These are phyloP conservation scores for Neurospora hispaniola DNA, from an alignment of 495 filamentous ascomycete species.

Conservation along the genomic window DNA sequence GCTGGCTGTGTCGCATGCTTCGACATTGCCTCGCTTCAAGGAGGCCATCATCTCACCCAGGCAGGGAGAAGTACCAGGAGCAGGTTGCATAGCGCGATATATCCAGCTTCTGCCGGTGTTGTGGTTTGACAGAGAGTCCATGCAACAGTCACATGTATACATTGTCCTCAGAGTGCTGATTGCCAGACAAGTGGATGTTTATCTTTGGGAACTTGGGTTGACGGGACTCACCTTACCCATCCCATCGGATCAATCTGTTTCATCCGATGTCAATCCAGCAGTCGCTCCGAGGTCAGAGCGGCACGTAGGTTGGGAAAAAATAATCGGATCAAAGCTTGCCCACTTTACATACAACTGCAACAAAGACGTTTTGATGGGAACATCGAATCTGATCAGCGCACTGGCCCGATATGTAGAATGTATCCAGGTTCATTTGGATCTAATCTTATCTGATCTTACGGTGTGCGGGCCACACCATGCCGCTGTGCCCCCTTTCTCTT, in stretches of 20 bases:
- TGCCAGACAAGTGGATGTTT: background rate
- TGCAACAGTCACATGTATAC: background rate
- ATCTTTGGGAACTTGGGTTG: background rate
- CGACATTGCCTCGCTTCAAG: background rate
- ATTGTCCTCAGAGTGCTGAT: background rate
- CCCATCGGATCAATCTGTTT: background rate
- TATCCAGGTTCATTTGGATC: background rate
- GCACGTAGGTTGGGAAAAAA: background rate
- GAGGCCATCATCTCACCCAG: background rate
- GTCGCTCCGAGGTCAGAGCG: background rate
- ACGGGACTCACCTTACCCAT: background rate
- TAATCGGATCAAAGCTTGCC: background rate
- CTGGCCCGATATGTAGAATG: too few species aligned
- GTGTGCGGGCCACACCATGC: background rate
- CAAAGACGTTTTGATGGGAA: background rate
- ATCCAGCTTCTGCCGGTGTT: background rate
- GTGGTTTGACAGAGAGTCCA: background rate
- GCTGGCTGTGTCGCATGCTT: background rate
- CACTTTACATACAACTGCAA: background rate
- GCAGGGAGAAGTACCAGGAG: background rate
- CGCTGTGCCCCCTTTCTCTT: background rate
- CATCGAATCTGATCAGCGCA: background rate
- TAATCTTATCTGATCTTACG: background rate
- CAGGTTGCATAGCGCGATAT: background rate
- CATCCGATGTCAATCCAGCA: background rate